These are phyloP conservation scores for Uronychia setigera DNA, from an alignment of 73 alveolate genomes.

Conservation along the genomic window DNA sequence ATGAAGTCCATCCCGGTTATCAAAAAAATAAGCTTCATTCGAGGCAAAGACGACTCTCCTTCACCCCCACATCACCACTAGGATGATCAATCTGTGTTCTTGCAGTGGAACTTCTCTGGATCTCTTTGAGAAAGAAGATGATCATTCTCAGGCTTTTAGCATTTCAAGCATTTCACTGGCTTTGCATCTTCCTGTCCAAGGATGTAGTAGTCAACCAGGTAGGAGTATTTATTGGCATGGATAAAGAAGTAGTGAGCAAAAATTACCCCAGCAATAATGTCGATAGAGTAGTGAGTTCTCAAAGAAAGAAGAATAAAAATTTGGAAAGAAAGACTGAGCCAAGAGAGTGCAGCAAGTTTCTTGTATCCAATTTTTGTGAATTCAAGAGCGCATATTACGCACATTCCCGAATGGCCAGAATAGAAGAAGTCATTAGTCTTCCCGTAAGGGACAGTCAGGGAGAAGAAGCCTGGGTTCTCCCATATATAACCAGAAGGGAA, in stretches of 20 bases:
- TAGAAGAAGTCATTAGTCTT: slow-evolving; percentile 32
- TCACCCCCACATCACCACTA: too few species aligned
- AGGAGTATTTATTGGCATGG: slow-evolving; percentile 35
- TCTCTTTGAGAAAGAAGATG: too few species aligned
- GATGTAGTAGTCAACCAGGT: slow-evolving; percentile 26
- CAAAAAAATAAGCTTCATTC: too few species aligned
- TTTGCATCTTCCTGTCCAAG: not conserved
- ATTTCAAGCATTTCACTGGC: not conserved
- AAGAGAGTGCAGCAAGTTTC: slow-evolving; percentile 26
- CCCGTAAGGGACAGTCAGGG: slow-evolving; percentile 22
- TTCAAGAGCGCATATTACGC: slow-evolving; percentile 24
- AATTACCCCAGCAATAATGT: slow-evolving; percentile 80
- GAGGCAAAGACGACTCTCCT: too few species aligned
- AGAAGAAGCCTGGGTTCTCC: slow-evolving; percentile 37
- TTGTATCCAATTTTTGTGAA: slow-evolving; percentile 22
- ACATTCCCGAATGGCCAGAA: slow-evolving; percentile 35
- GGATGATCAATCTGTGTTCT: too few species aligned
- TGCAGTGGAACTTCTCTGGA: too few species aligned
- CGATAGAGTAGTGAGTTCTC: slow-evolving; percentile 91
- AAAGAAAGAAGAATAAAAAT: slow-evolving; percentile 58
- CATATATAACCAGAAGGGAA: slow-evolving; percentile 40
- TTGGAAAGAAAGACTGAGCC: slow-evolving; percentile 54
- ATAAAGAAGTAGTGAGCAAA: slow-evolving; percentile 86
- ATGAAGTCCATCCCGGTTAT: too few species aligned
- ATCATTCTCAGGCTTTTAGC: too few species aligned